Percentiles rank a stretch among this genome's conserved stretches.
phyloP scores from a whole-genome alignment of 2,329 filamentous ascomycete species.

The Acephala macrosclerotiorum region DNA sequence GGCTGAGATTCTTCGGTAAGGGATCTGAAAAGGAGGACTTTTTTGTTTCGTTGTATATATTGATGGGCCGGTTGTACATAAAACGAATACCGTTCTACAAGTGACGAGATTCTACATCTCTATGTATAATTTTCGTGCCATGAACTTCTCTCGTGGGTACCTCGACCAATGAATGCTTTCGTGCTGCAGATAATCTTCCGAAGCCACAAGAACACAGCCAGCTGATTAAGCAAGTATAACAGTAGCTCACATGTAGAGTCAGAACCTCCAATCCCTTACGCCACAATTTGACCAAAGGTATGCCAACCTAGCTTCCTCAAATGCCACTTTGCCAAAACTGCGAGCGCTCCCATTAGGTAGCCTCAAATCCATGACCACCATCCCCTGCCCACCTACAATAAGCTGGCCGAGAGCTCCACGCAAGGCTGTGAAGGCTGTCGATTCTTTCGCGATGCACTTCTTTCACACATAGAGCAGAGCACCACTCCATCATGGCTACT shows the following conservation, averaged over 20 bases:
- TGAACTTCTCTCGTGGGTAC: too few species aligned
- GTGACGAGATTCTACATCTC: background rate
- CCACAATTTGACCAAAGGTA: too few species aligned
- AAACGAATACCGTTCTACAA: background rate
- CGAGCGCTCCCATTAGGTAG: background rate
- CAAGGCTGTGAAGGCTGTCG: conserved; percentile 1
- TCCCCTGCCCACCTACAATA: background rate
- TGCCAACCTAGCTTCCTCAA: background rate
- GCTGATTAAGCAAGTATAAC: too few species aligned
- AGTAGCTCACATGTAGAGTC: too few species aligned
- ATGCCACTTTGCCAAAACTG: background rate
- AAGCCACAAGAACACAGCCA: too few species aligned
- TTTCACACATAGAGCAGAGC: background rate
- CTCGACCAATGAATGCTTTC: too few species aligned
- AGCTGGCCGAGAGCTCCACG: background rate
- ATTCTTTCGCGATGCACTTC: background rate
- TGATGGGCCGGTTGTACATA: background rate
- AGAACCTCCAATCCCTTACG: too few species aligned
- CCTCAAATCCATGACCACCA: background rate
- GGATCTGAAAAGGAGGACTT: background rate
- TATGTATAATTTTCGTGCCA: background rate
- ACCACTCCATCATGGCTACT: background rate
- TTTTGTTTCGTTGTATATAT: background rate
- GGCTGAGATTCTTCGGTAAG: background rate
- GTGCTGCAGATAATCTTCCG: too few species aligned